Conservation (phyloP, 2,329 filamentous ascomycete species). For the Hypomyces rosellus region DNA sequence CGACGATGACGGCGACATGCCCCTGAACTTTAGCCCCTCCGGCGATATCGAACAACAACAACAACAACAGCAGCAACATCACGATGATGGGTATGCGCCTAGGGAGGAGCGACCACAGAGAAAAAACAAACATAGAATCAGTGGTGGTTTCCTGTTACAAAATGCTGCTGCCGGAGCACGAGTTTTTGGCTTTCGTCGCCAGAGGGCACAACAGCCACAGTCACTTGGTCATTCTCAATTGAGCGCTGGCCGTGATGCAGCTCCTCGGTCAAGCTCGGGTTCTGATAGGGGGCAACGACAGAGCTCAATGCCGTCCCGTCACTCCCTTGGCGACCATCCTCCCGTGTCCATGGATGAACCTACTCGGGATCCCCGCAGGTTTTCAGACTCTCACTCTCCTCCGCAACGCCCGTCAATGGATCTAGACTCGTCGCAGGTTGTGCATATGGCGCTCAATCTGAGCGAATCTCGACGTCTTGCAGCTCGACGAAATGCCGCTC, state of each 20-base stretch:
- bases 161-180: constrained; percentile 33
- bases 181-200: constrained; percentile 25
- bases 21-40: not conserved
- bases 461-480: constrained; percentile 71
- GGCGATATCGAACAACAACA: not conserved
- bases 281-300: constrained; percentile 2
- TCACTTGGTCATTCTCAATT: not conserved
- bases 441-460: constrained; percentile 83
- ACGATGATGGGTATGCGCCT: constrained; percentile 13
- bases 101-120: constrained; percentile 23
- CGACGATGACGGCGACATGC: constrained; percentile 3
- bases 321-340: not conserved
- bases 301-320: constrained; percentile 3
- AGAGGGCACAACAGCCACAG: not conserved
- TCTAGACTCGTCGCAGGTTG: constrained; percentile 80
- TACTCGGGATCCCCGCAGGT: not conserved
- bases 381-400: constrained; percentile 8
- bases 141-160: constrained; percentile 46
- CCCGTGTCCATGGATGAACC: not conserved
- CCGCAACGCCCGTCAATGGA: constrained; percentile 34
- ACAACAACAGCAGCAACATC: constrained; percentile 12
- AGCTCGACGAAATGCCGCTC: constrained; percentile 50
- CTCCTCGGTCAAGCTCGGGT: constrained; percentile 1
- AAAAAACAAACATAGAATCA: constrained; percentile 38
- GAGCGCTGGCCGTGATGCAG: constrained; percentile 4